Conservation (phyloP, 192 early-diverging fungal species). For the Mortierella antarctica region DNA sequence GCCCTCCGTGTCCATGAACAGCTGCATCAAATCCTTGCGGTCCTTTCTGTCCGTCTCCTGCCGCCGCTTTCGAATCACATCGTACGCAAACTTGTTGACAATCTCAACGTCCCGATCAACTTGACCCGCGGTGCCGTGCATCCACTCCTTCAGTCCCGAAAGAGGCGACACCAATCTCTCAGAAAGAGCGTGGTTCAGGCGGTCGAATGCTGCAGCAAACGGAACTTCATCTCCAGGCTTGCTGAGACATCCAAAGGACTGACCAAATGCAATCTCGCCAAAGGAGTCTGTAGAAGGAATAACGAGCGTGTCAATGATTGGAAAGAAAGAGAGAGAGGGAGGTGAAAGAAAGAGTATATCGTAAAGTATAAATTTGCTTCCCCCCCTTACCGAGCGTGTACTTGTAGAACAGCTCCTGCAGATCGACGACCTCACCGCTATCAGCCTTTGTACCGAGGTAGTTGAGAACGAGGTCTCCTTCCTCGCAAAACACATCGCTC, state of each 20-base stretch:
- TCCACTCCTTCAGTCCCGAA: constrained; percentile 31
- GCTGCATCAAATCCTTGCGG: constrained; percentile 53
- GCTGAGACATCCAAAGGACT: constrained; percentile 46
- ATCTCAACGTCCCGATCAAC: constrained; percentile 24
- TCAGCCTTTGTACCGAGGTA: constrained; percentile 34
- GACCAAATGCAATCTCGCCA: constrained; percentile 53
- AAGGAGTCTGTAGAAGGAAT: constrained; percentile 13
- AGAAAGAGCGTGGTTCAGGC: constrained; percentile 52
- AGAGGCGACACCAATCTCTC: constrained; percentile 37
- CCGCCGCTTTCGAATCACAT: constrained; percentile 47
- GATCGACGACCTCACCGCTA: constrained; percentile 45
- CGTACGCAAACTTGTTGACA: constrained; percentile 47
- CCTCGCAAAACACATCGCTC: constrained; percentile 26
- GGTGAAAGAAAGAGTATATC: background rate
- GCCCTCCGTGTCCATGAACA: constrained; percentile 59
- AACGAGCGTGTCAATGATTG: background rate
- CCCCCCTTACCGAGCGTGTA: constrained; percentile 52
- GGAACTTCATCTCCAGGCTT: constrained; percentile 31
- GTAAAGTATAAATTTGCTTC: constrained; percentile 3
- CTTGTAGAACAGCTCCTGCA: constrained; percentile 59
- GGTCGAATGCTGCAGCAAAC: constrained; percentile 69
- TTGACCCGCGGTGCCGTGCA: constrained; percentile 5
- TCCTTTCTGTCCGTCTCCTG: constrained; percentile 3
- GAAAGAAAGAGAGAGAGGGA: constrained; percentile 9
- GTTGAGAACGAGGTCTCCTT: constrained; percentile 33